Evolutionary conservation across 345 rosid genomes (phyloP).

Genomic region (Ceriops zippeliana): DNA sequence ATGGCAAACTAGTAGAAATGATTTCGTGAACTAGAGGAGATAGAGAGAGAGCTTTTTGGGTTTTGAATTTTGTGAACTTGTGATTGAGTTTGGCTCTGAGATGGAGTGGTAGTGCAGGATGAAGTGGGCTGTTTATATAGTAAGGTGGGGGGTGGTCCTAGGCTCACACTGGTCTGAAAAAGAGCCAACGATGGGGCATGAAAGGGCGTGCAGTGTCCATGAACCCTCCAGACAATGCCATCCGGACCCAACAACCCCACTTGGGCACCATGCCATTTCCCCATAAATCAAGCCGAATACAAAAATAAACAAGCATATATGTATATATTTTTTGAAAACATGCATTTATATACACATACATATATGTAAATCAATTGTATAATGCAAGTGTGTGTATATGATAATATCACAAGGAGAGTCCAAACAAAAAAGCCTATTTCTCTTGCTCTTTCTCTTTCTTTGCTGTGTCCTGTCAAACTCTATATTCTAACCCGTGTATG

Average conservation of each 20-base stretch:
- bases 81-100: conserved; percentile 1
- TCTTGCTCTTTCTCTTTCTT: conserved; percentile 15
- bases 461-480: conserved; percentile 26
- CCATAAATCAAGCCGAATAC: neutral
- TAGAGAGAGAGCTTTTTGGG: neutral
- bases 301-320: neutral
- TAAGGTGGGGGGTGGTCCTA: conserved; percentile 28
- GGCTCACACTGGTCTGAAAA: conserved; percentile 46
- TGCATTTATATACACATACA: neutral
- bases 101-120: conserved; percentile 12
- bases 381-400: neutral
- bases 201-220: conserved; percentile 64
- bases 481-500: conserved; percentile 27
- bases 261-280: conserved; percentile 31
- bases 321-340: neutral
- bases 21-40: neutral
- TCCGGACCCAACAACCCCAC: conserved; percentile 31
- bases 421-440: neutral
- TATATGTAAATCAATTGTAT: neutral
- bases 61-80: conserved; percentile 5
- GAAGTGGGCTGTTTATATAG: conserved; percentile 38
- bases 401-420: conserved; percentile 8
- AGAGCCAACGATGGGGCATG: conserved; percentile 65
- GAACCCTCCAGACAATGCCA: conserved; percentile 46
- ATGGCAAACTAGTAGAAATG: neutral